Percentiles rank a stretch among this genome's conserved stretches.
phyloP scores from a whole-genome alignment of 805 yeast genomes.

The Candida argentea region DNA sequence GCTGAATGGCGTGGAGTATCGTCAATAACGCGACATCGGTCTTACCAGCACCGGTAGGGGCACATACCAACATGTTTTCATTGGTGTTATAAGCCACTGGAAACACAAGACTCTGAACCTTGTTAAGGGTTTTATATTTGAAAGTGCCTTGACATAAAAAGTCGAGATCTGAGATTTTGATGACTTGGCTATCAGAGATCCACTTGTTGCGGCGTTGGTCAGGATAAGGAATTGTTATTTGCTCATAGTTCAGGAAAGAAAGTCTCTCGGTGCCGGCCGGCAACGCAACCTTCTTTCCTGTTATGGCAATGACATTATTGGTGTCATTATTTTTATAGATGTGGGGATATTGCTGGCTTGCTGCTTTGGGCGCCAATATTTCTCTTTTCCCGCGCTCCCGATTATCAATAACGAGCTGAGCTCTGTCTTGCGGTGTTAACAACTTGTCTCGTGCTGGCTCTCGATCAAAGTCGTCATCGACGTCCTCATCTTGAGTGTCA shows the following conservation, averaged over 20 bases:
- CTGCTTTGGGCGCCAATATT: constrained; percentile 34
- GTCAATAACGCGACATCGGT: constrained; percentile 86
- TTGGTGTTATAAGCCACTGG: constrained; percentile 90
- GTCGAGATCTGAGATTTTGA: constrained; percentile 59
- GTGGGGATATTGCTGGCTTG: constrained; percentile 64
- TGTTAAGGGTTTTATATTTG: constrained; percentile 65
- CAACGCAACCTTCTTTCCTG: constrained; percentile 70
- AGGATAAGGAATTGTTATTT: constrained; percentile 73
- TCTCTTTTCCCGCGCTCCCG: constrained; percentile 39
- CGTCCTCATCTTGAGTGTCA: constrained; percentile 1
- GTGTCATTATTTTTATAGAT: constrained; percentile 61
- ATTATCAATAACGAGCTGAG: constrained; percentile 41
- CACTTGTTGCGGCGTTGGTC: constrained; percentile 35
- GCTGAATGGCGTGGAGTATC: constrained; percentile 68
- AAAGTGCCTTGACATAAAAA: constrained; percentile 77
- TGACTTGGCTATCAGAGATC: constrained; percentile 36
- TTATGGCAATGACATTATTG: constrained; percentile 31
- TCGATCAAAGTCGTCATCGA: constrained; percentile 4
- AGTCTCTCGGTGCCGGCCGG: constrained; percentile 74
- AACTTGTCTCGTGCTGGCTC: constrained; percentile 12
- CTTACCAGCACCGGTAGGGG: constrained; percentile 98
- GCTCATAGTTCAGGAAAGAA: constrained; percentile 59
- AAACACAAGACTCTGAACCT: constrained; percentile 83
- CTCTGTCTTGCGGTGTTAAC: constrained; percentile 46
- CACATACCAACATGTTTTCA: constrained; percentile 93